Evolutionary conservation across 768 basidiomycete species (phyloP).

Genomic region (Tulasnella sp.): DNA sequence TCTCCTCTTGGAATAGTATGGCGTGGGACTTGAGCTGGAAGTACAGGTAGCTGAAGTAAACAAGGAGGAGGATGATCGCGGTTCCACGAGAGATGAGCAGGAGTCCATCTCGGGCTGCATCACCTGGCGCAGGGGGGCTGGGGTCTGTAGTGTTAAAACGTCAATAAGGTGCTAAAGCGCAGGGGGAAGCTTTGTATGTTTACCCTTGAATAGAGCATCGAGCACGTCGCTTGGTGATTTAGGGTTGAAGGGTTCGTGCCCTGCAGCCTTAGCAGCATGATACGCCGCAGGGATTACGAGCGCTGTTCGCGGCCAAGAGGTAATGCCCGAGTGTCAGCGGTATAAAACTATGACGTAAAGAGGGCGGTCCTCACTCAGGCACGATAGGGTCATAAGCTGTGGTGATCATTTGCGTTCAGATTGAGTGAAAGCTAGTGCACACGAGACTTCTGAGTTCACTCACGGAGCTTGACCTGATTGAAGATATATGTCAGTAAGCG

Average conservation of each 20-base stretch:
- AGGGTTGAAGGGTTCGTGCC: conserved; percentile 4
- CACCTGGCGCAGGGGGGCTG: background rate
- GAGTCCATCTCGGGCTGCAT: conserved; percentile 4
- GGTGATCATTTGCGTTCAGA: conserved; percentile 17
- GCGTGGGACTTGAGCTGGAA: conserved; percentile 18
- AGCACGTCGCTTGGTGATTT: background rate
- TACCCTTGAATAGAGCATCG: background rate
- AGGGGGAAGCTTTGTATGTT: background rate
- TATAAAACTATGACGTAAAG: no score
- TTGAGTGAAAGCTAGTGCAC: no score
- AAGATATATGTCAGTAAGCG: no score
- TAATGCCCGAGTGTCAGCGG: no score
- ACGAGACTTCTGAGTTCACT: conserved; percentile 18
- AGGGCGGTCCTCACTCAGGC: conserved; percentile 70
- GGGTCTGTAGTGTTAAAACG: background rate
- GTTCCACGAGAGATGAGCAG: conserved; percentile 17
- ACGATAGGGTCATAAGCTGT: conserved; percentile 75
- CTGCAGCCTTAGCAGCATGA: conserved; percentile 26
- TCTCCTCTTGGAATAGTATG: conserved; percentile 6
- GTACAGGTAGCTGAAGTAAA: conserved; percentile 16
- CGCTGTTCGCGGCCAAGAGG: no score
- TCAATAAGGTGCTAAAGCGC: no score
- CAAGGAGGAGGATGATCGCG: conserved; percentile 16
- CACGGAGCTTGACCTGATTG: conserved; percentile 35
- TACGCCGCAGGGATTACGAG: conserved; percentile 90